These are phyloP conservation scores for Aureobasidium sp. DNA, from an alignment of 2,329 filamentous ascomycete species.

Conservation along the genomic window DNA sequence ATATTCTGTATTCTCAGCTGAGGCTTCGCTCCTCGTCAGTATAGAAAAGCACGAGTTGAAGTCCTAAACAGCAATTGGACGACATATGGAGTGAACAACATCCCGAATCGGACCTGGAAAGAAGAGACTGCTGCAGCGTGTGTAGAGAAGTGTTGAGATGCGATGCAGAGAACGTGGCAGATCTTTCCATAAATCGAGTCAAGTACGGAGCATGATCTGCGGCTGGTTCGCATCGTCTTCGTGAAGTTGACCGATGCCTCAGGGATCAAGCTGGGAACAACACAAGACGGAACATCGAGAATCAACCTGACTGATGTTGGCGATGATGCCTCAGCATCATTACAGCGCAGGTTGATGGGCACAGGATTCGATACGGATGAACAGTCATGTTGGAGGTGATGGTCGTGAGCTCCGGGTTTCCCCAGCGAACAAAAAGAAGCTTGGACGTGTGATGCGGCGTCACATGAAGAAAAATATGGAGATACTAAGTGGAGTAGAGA, in stretches of 20 bases:
- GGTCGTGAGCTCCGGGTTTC: not conserved
- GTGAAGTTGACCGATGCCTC: not conserved
- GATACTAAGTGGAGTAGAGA: constrained; percentile 4
- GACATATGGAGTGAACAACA: no score
- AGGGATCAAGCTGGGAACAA: not conserved
- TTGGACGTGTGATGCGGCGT: constrained; percentile 4
- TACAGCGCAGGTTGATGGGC: no score
- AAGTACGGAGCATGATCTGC: not conserved
- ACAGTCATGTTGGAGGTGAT: no score
- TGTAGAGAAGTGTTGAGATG: not conserved
- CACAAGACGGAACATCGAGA: not conserved
- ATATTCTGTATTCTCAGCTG: no score
- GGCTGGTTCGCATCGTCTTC: not conserved
- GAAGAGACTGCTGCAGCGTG: no score
- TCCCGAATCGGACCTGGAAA: not conserved
- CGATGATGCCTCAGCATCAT: not conserved
- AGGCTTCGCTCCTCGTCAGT: no score
- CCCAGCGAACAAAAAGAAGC: not conserved
- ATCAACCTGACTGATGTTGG: not conserved
- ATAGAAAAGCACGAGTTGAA: not conserved
- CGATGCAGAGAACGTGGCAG: not conserved
- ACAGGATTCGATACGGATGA: no score
- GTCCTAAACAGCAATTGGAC: not conserved
- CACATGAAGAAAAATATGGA: constrained; percentile 12
- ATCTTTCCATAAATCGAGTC: not conserved